These are phyloP conservation scores for Fusarium annulatum DNA, from an alignment of 2,329 filamentous ascomycete genomes.

Conservation along the genomic window DNA sequence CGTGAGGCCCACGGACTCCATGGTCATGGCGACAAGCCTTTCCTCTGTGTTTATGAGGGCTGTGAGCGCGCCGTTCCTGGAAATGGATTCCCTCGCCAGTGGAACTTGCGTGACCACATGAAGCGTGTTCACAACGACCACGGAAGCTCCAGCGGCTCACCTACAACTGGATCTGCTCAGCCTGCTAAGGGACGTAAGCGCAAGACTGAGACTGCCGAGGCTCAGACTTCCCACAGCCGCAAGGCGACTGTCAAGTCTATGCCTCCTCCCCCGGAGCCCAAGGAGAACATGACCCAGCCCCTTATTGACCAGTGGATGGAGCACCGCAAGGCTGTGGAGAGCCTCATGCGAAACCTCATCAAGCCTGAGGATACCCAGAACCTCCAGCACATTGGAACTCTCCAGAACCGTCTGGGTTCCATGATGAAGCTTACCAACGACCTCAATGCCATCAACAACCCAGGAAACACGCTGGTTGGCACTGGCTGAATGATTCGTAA, in stretches of 20 bases:
- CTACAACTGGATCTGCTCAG: conserved; percentile 48
- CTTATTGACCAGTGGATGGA: conserved; percentile 68
- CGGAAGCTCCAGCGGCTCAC: conserved; percentile 56
- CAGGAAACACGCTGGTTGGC: conserved; percentile 41
- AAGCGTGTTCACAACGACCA: conserved; percentile 85
- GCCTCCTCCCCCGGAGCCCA: conserved; percentile 47
- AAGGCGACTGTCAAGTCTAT: conserved; percentile 61
- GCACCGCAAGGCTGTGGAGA: conserved; percentile 72
- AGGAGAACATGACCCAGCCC: conserved; percentile 51
- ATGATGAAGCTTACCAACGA: conserved; percentile 63
- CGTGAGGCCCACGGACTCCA: conserved; percentile 96
- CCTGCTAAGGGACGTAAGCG: conserved; percentile 66
- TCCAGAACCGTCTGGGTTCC: conserved; percentile 61
- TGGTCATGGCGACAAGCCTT: conserved; percentile 91
- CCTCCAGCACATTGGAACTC: conserved; percentile 63
- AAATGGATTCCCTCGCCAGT: conserved; percentile 92
- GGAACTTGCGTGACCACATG: conserved; percentile 98
- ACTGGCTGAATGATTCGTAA: conserved; percentile 48
- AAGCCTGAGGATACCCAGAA: conserved; percentile 65
- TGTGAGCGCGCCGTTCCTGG: conserved; percentile 86
- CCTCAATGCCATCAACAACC: conserved; percentile 41
- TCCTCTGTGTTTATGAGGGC: conserved; percentile 86
- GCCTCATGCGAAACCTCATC: conserved; percentile 62
- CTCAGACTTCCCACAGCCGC: conserved; percentile 54
- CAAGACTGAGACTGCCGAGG: conserved; percentile 64